Conservation (phyloP, 768 basidiomycete species). For the Tylopilus rubrobrunneus region DNA sequence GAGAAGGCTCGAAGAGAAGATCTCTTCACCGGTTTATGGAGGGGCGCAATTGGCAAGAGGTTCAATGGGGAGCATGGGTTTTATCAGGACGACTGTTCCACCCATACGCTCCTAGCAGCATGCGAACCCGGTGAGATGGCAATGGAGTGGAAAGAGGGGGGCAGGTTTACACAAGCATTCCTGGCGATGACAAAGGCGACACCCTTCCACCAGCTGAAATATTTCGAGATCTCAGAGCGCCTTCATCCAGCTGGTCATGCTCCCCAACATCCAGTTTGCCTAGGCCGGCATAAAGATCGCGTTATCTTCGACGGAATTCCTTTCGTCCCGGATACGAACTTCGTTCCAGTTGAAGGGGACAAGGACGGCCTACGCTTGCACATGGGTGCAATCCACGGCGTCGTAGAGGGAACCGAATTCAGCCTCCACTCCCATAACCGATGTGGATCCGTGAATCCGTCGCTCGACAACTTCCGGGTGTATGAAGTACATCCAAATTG, state of each 20-base stretch:
- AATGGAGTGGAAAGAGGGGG: constrained; percentile 58
- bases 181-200: constrained; percentile 42
- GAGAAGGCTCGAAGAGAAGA: constrained; percentile 52
- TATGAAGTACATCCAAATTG: constrained; percentile 55
- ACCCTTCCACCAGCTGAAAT: constrained; percentile 54
- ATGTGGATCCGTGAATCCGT: constrained; percentile 53
- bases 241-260: constrained; percentile 35
- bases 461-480: constrained; percentile 48
- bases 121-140: constrained; percentile 54
- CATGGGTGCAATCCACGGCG: constrained; percentile 58
- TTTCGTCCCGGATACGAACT: constrained; percentile 47
- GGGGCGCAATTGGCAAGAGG: constrained; percentile 36
- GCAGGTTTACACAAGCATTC: constrained; percentile 56
- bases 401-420: constrained; percentile 61
- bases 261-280: constrained; percentile 46
- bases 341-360: constrained; percentile 42
- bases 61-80: constrained; percentile 40
- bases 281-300: constrained; percentile 47
- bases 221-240: constrained; percentile 43
- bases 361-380: constrained; percentile 45
- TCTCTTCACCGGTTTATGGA: constrained; percentile 54
- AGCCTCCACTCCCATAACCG: constrained; percentile 60
- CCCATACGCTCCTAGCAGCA: constrained; percentile 57
- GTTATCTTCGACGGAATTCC: constrained; percentile 55
- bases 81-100: constrained; percentile 36